Evolutionary conservation across 192 early-diverging fungal genomes (phyloP).

Genomic region (Funneliformis mosseae): DNA sequence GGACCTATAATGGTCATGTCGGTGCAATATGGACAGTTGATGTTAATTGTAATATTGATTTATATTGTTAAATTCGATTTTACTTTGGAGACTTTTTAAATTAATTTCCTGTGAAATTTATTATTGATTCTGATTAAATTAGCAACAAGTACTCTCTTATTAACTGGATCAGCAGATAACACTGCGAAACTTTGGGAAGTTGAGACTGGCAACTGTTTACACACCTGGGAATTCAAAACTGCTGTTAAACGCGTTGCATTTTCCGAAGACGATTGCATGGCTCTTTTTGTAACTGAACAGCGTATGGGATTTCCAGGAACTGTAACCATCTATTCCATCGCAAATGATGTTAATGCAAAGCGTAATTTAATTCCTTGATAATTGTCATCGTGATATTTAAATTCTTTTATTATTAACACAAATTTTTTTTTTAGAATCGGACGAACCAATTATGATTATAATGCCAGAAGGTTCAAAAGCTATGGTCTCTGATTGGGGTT

Average conservation of each 20-base stretch:
- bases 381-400: background rate
- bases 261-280: constrained; percentile 84
- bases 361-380: constrained; percentile 43
- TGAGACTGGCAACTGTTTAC: constrained; percentile 87
- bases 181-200: constrained; percentile 91
- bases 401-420: constrained; percentile 1
- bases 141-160: constrained; percentile 74
- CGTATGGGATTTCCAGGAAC: constrained; percentile 90
- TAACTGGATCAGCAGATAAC: constrained; percentile 93
- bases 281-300: constrained; percentile 93
- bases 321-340: constrained; percentile 83
- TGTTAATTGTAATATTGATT: constrained; percentile 68
- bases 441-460: constrained; percentile 76
- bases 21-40: constrained; percentile 96
- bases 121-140: constrained; percentile 1
- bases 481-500: constrained; percentile 91
- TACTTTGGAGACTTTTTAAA: background rate
- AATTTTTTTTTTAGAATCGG: constrained; percentile 59
- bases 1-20: constrained; percentile 89
- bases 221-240: constrained; percentile 87
- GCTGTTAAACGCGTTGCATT: constrained; percentile 92
- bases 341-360: constrained; percentile 56
- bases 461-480: constrained; percentile 79
- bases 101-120: background rate
- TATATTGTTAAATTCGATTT: background rate